Percentiles rank a stretch among this genome's conserved stretches.
Conservation (phyloP, 2,329 filamentous ascomycete species). For the Alternaria dauci region DNA sequence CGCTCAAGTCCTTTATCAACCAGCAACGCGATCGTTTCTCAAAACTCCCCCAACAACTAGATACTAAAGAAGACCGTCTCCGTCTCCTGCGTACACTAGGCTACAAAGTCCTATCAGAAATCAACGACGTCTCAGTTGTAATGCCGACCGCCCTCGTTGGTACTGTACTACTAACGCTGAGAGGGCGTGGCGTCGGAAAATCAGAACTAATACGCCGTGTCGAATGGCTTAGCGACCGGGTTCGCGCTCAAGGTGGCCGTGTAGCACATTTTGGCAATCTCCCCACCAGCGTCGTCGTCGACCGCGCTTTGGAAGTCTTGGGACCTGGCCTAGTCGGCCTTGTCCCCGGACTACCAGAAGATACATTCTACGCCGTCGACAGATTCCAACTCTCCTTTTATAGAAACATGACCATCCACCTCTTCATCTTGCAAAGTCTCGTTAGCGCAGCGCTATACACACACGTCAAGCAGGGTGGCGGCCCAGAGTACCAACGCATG, state of each 20-base stretch:
- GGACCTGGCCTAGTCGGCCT: slow-evolving; percentile 87
- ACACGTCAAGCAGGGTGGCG: slow-evolving; percentile 88
- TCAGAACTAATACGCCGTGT: slow-evolving; percentile 84
- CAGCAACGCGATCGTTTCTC: slow-evolving; percentile 72
- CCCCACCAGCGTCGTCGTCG: slow-evolving; percentile 81
- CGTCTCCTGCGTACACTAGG: slow-evolving; percentile 85
- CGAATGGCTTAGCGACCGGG: slow-evolving; percentile 85
- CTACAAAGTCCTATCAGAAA: slow-evolving; percentile 91
- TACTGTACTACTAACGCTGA: slow-evolving; percentile 87
- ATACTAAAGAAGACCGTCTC: slow-evolving; percentile 62
- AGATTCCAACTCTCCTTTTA: slow-evolving; percentile 97
- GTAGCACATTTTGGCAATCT: slow-evolving; percentile 91
- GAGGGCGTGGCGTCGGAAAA: slow-evolving; percentile 90
- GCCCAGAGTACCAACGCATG: slow-evolving; percentile 80
- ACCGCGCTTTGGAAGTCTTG: slow-evolving; percentile 88
- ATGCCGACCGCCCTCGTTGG: slow-evolving; percentile 98
- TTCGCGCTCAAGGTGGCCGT: slow-evolving; percentile 84
- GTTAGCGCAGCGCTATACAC: slow-evolving; percentile 92
- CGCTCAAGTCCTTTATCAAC: slow-evolving; percentile 79
- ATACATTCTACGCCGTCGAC: slow-evolving; percentile 94
- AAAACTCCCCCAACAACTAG: slow-evolving; percentile 45
- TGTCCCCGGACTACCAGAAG: slow-evolving; percentile 81
- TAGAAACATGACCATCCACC: slow-evolving; percentile 98
- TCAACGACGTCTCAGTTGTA: slow-evolving; percentile 94
- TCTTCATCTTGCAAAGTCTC: slow-evolving; percentile 93